These are phyloP conservation scores for Talaromyces islandicus DNA, from an alignment of 2,329 filamentous ascomycete genomes.

Conservation along the genomic window DNA sequence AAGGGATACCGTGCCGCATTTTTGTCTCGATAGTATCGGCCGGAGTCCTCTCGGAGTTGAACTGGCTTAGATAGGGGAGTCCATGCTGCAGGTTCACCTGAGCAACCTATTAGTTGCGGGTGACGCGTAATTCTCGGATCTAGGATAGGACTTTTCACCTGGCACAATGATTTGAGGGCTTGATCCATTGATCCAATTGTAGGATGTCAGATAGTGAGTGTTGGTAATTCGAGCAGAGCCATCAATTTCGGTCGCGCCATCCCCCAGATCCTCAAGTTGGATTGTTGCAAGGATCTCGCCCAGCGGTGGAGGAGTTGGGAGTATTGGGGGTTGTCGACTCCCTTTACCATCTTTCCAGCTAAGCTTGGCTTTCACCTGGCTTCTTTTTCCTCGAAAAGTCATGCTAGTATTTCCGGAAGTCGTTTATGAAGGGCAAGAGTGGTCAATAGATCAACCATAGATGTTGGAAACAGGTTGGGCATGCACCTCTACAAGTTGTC, in stretches of 20 bases:
- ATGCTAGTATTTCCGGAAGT: no score
- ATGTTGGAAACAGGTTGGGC: no score
- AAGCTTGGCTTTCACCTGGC: no score
- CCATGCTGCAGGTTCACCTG: slow-evolving; percentile 49
- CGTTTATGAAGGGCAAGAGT: no score
- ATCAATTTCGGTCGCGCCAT: background rate
- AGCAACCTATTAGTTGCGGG: background rate
- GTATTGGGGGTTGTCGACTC: background rate
- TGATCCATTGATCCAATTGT: slow-evolving; percentile 43
- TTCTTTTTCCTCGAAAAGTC: background rate
- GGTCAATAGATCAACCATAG: no score
- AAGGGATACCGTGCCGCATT: slow-evolving; percentile 26
- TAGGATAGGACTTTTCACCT: slow-evolving; percentile 26
- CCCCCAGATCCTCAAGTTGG: slow-evolving; percentile 9
- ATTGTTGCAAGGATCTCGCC: slow-evolving; percentile 15
- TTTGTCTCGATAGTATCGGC: slow-evolving; percentile 41
- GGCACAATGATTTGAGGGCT: slow-evolving; percentile 40
- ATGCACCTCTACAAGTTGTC: no score
- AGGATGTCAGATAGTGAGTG: slow-evolving; percentile 43
- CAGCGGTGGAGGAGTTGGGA: slow-evolving; percentile 9
- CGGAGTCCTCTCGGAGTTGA: slow-evolving; percentile 39
- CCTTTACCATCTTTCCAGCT: background rate
- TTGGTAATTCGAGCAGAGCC: slow-evolving; percentile 27
- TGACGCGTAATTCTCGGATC: no score
- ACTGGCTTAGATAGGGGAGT: slow-evolving; percentile 32